Evolutionary conservation across 2,329 filamentous ascomycete genomes (phyloP).

Genomic region (Fusarium sp.): DNA sequence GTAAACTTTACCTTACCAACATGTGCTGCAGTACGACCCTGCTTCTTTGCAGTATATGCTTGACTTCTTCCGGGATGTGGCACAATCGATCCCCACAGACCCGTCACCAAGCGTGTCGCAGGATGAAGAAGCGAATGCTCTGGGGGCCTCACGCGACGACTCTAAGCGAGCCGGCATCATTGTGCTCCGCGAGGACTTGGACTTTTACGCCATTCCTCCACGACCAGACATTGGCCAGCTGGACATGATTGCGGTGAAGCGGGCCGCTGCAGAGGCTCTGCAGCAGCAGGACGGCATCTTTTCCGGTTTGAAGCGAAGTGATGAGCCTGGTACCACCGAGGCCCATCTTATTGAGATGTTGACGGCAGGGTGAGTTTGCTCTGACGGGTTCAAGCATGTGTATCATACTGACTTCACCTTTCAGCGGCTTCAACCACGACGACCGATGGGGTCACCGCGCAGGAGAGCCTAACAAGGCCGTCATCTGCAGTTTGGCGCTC

Average conservation of each 20-base stretch:
- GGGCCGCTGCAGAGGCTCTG: slow-evolving; percentile 88
- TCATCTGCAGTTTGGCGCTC: slow-evolving; percentile 95
- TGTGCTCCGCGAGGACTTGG: slow-evolving; percentile 92
- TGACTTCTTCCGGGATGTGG: slow-evolving; percentile 96
- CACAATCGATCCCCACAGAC: slow-evolving; percentile 90
- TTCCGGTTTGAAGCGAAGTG: slow-evolving; percentile 92
- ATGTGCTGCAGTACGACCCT: slow-evolving; percentile 83
- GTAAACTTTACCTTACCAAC: slow-evolving; percentile 16
- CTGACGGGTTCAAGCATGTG: not conserved
- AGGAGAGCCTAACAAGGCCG: slow-evolving; percentile 97
- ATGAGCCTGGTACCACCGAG: slow-evolving; percentile 95
- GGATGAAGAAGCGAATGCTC: slow-evolving; percentile 72
- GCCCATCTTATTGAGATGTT: slow-evolving; percentile 99
- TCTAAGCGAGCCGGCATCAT: slow-evolving; percentile 97
- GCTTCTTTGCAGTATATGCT: slow-evolving; percentile 98
- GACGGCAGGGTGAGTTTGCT: slow-evolving; percentile 84
- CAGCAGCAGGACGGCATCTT: slow-evolving; percentile 95
- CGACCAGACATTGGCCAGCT: slow-evolving; percentile 82
- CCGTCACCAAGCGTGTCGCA: slow-evolving; percentile 74
- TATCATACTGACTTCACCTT: slow-evolving; percentile 5
- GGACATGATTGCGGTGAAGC: slow-evolving; percentile 97
- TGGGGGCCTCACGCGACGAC: slow-evolving; percentile 79
- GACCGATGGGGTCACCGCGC: slow-evolving; percentile 96
- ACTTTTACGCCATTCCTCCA: slow-evolving; percentile 97
- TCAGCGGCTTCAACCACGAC: slow-evolving; percentile 94